Conservation (phyloP, 345 rosid genomes). For the Excoecaria agallocha region DNA sequence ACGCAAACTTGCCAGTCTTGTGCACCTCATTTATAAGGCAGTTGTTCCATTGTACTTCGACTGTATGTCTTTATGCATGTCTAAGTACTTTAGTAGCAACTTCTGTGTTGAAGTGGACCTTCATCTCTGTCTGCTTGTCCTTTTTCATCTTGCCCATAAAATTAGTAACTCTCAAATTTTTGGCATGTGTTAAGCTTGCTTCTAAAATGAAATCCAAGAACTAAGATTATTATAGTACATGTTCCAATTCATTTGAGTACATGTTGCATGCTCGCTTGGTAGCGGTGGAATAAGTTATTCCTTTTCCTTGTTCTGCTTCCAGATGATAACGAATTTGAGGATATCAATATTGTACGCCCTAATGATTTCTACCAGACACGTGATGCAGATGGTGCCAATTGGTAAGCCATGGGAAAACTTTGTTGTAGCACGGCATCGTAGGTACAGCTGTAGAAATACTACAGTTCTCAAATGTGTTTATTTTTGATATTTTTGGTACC, state of each 20-base stretch:
- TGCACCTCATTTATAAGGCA: neutral
- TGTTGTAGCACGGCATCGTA: neutral
- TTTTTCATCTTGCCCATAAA: neutral
- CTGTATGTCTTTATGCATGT: neutral
- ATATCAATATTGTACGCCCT: slow-evolving; percentile 56
- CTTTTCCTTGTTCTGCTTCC: slow-evolving; percentile 13
- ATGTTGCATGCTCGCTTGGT: slow-evolving; percentile 4
- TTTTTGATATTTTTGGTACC: neutral
- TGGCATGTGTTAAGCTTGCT: neutral
- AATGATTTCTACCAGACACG: slow-evolving; percentile 61
- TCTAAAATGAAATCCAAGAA: neutral
- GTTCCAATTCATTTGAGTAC: neutral
- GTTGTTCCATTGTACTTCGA: neutral
- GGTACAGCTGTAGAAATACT: neutral
- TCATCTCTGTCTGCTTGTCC: no score
- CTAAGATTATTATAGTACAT: neutral
- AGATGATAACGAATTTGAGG: slow-evolving; percentile 77
- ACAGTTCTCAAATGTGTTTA: neutral
- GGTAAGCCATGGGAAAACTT: slow-evolving; percentile 31
- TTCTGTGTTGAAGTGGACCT: no score
- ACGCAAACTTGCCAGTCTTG: neutral
- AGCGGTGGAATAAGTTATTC: neutral
- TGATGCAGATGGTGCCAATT: slow-evolving; percentile 48
- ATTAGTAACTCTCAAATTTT: neutral
- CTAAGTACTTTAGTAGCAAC: no score